A percentile compares a stretch with the other conserved stretches of the same genome.
These are phyloP conservation scores for Talaromyces trachyspermus DNA, from an alignment of 495 filamentous ascomycete genomes.

Conservation along the genomic window DNA sequence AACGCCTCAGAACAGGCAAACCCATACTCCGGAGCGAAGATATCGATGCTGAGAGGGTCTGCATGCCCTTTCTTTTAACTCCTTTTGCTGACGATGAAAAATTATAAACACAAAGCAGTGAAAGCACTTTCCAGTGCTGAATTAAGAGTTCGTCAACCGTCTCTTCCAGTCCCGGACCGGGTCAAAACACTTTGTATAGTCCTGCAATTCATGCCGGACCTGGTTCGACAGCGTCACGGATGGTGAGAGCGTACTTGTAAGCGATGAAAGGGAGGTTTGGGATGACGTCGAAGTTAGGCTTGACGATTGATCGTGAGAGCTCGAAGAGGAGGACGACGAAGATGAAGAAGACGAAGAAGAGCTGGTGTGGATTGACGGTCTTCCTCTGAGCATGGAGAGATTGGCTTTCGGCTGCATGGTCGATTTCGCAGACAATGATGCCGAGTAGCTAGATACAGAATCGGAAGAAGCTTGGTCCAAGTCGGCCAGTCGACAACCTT, in stretches of 20 bases:
- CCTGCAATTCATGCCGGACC: slow-evolving; percentile 70
- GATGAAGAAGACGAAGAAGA: slow-evolving; percentile 16
- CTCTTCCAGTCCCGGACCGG: slow-evolving; percentile 62
- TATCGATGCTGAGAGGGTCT: too few relatives aligned
- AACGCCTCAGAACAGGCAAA: too few relatives aligned
- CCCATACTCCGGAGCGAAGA: too few relatives aligned
- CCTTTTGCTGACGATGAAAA: too few relatives aligned
- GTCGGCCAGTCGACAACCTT: slow-evolving; percentile 84
- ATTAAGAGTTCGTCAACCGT: slow-evolving; percentile 41
- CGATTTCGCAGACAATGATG: slow-evolving; percentile 51
- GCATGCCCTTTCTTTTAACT: too few relatives aligned
- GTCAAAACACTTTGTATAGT: slow-evolving; percentile 85
- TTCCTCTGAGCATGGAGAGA: slow-evolving; percentile 47
- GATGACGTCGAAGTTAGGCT: slow-evolving; percentile 72
- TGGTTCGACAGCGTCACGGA: slow-evolving; percentile 59
- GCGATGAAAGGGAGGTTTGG: slow-evolving; percentile 75
- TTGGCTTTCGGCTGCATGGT: slow-evolving; percentile 52
- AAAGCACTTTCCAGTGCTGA: too few relatives aligned
- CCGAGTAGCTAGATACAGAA: slow-evolving; percentile 20
- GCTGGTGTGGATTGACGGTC: slow-evolving; percentile 32
- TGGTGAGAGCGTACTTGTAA: slow-evolving; percentile 54
- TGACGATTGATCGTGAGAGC: slow-evolving; percentile 26
- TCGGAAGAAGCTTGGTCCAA: slow-evolving; percentile 58
- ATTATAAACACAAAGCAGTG: not conserved
- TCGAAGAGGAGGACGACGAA: slow-evolving; percentile 22